Evolutionary conservation across 306 rosid species (phyloP).

Genomic region (Citrullus colocynthis): DNA sequence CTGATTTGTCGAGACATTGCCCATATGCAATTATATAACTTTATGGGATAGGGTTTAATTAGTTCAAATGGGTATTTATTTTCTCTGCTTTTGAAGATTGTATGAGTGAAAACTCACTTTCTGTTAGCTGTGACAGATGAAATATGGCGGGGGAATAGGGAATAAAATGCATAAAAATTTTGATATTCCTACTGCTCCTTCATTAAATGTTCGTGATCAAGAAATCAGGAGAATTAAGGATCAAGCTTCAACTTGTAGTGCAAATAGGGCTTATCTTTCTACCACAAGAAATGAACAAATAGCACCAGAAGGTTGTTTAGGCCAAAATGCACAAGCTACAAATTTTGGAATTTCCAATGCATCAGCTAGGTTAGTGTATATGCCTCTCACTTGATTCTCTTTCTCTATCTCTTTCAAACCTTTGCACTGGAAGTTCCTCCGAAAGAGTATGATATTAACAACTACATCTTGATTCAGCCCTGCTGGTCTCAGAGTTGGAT

Average conservation of each 20-base stretch:
- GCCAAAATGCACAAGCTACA: slow-evolving; percentile 3
- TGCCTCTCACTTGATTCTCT: not conserved
- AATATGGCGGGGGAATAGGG: slow-evolving; percentile 27
- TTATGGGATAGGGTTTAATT: not conserved
- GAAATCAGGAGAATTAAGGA: slow-evolving; percentile 29
- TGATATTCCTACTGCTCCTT: slow-evolving; percentile 81
- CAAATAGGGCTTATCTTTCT: slow-evolving; percentile 20
- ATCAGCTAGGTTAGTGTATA: not conserved
- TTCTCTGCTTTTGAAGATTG: not conserved
- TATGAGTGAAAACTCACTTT: not conserved
- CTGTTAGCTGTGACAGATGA: slow-evolving; percentile 24
- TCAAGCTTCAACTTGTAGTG: slow-evolving; percentile 14
- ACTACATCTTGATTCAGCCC: not conserved
- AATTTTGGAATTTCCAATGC: not conserved
- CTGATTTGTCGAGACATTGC: not conserved
- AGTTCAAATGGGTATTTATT: not conserved
- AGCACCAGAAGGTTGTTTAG: not conserved
- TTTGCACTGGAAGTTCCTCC: not conserved
- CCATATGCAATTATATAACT: not conserved
- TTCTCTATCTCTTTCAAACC: not conserved
- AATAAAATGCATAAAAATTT: slow-evolving; percentile 45
- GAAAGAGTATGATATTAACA: not conserved
- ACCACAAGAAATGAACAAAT: not conserved
- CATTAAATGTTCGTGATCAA: slow-evolving; percentile 38
- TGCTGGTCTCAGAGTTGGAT: not conserved